Evolutionary conservation across 2,329 filamentous ascomycete genomes (phyloP).

Genomic region (Colletotrichum sp.): DNA sequence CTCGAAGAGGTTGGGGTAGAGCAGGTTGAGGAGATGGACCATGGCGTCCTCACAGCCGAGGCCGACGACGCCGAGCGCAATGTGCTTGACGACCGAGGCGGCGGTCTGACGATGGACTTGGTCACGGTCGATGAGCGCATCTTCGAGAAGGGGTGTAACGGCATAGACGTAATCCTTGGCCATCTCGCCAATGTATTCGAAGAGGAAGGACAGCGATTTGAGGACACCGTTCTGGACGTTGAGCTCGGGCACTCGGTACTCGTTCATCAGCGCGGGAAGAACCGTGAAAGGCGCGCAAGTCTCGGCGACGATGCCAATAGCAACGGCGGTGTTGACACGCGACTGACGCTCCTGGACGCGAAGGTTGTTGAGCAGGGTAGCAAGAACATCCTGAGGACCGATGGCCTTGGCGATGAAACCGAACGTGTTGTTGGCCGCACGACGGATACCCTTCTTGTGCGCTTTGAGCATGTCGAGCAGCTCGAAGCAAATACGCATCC

Average conservation of each 20-base stretch:
- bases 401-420: conserved; percentile 99
- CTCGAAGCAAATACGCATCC: conserved; percentile 99
- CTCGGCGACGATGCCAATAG: conserved; percentile 97
- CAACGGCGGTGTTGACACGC: conserved; percentile 96
- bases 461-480: conserved; percentile 99
- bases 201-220: conserved; percentile 95
- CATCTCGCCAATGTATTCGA: conserved; percentile 99
- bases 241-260: conserved; percentile 96
- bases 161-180: conserved; percentile 99
- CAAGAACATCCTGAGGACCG: conserved; percentile 94
- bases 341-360: conserved; percentile 97
- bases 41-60: conserved; percentile 98
- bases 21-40: conserved; percentile 94
- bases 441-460: conserved; percentile 98
- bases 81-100: conserved; percentile 95
- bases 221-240: conserved; percentile 99
- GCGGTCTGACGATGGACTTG: conserved; percentile 98
- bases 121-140: conserved; percentile 96
- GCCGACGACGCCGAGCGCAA: conserved; percentile 95
- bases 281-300: conserved; percentile 98
- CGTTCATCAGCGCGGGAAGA: conserved; percentile 98
- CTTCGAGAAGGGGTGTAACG: conserved; percentile 92
- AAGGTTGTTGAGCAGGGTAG: conserved; percentile 94
- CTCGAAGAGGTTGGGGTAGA: conserved; percentile 97
- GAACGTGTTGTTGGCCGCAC: conserved; percentile 99